Evolutionary conservation across 2,329 filamentous ascomycete genomes (phyloP).

Genomic region (Magnaporthiopsis rhizophila): DNA sequence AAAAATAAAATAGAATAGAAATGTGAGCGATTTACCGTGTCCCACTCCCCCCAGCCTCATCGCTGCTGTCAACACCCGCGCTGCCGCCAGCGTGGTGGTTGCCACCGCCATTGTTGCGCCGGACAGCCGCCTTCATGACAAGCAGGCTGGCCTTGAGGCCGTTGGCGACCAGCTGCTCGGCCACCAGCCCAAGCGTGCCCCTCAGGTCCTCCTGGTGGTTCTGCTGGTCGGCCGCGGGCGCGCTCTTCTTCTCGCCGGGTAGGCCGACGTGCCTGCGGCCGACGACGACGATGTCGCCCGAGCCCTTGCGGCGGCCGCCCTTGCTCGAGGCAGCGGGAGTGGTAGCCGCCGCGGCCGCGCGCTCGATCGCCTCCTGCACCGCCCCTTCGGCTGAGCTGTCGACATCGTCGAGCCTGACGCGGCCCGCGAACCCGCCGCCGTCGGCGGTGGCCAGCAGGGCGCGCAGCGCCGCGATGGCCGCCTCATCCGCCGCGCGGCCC

Average conservation of each 20-base stretch:
- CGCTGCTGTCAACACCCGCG: not conserved
- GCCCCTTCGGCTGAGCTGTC: conserved; percentile 31
- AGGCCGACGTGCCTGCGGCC: conserved; percentile 42
- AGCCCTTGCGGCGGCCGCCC: conserved; percentile 53
- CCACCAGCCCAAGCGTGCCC: conserved; percentile 50
- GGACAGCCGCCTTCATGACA: conserved; percentile 52
- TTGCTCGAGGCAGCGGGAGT: conserved; percentile 42
- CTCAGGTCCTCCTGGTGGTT: conserved; percentile 30
- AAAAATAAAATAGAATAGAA: not conserved
- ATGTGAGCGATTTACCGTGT: not conserved
- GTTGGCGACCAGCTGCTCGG: conserved; percentile 49
- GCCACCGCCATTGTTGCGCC: not conserved
- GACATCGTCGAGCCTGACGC: conserved; percentile 41
- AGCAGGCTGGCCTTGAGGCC: conserved; percentile 60
- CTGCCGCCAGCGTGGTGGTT: no score
- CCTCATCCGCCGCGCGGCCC: conserved; percentile 25
- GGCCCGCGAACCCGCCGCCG: conserved; percentile 19
- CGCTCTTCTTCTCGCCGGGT: not conserved
- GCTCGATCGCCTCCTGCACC: conserved; percentile 37
- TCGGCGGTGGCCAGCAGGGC: not conserved
- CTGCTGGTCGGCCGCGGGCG: conserved; percentile 7
- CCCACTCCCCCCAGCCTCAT: not conserved
- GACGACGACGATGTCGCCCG: conserved; percentile 63
- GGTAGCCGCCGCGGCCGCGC: conserved; percentile 43
- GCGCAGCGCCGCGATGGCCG: conserved; percentile 16